Conservation (phyloP, 2,329 filamentous ascomycete species). For the Zopfia rhizophila region DNA sequence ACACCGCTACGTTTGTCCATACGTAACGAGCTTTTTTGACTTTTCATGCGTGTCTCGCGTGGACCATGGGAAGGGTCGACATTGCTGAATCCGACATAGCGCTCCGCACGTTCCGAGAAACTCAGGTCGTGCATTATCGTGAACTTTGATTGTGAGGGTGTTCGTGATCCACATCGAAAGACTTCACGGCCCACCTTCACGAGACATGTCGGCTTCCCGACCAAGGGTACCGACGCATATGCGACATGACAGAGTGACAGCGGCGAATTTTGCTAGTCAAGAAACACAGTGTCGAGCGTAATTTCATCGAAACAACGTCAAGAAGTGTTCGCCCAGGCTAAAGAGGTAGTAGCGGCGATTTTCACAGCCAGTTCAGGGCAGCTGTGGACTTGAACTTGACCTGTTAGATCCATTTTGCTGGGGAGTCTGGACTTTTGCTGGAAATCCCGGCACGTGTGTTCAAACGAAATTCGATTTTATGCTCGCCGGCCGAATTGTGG, state of each 20-base stretch:
- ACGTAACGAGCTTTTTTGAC: no score
- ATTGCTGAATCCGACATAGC: no score
- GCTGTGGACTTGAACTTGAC: slow-evolving; percentile 28
- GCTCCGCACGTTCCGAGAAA: no score
- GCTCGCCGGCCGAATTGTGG: slow-evolving; percentile 34
- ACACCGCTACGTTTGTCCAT: no score
- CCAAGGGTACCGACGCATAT: slow-evolving; percentile 12
- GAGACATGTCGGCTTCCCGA: slow-evolving; percentile 21
- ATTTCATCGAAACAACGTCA: slow-evolving; percentile 41
- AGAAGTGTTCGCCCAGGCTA: slow-evolving; percentile 33
- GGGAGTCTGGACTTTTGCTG: slow-evolving; percentile 36
- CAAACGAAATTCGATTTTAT: slow-evolving; percentile 45
- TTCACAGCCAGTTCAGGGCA: slow-evolving; percentile 38
- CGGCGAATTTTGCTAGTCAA: slow-evolving; percentile 22
- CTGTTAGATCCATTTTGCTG: slow-evolving; percentile 31
- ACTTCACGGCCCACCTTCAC: slow-evolving; percentile 25
- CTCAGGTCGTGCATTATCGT: slow-evolving; percentile 28
- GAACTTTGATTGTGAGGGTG: slow-evolving; percentile 18
- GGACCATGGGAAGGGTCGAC: no score
- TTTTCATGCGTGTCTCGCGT: no score
- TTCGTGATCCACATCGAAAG: slow-evolving; percentile 11
- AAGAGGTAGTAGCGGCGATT: slow-evolving; percentile 33
- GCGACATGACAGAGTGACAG: slow-evolving; percentile 25
- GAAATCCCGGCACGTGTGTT: slow-evolving; percentile 26
- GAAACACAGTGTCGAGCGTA: slow-evolving; percentile 23